Evolutionary conservation across 495 filamentous ascomycete genomes (phyloP), one percentile per base, ranked within the genome.

Genomic region (Penicillium parvum): DNA sequence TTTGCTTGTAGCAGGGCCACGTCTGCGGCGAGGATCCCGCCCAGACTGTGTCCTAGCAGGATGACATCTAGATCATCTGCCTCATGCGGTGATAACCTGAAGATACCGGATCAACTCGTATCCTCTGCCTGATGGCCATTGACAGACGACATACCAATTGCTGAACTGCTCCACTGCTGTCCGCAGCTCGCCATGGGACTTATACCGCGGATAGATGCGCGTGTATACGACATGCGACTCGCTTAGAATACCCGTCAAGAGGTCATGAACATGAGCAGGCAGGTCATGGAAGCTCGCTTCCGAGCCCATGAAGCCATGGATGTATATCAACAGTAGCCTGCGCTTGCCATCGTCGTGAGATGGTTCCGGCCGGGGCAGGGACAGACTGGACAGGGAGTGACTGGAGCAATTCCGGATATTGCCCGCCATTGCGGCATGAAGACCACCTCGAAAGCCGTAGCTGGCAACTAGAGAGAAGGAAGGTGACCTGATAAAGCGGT

Each of bases 231-330:
- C 69, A 68, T 95, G 88, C 7, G 79, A 84, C 15, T 88, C 81
- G 28, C 66, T 64, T 35, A 96, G 58, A 0, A 79, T 72, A 2
- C 74, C 64, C n/a, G 81, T 82, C 22, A 95, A 67, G 16, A 87
- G 68, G 57, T 80, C 77, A 65, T 97, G 91, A 0, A 96, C 76
- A 63, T 97, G 89, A 4, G 83, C 83, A 1, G 91, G 91, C 48
- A 96, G 91, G 19, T 81, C 83, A 45, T 84, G 81, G 53, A 97
- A 97, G 48, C 85, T 90, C 11, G 82, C 83, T 63, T 94, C 88
- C 35, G 85, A 84, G 19, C 91, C 91, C 79, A 90, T 87, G 68
- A 96, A 96, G 30, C 91, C 91, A 66, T 95, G 90, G 52, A 97
- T 82, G 58, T 88, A 96, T 16, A 97, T 65, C 7, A 96, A 51